Percentiles rank a stretch among this genome's conserved stretches.
These are phyloP conservation scores for Lolium multiflorum DNA, from an alignment of 176 grass and related monocot species.

Conservation along the genomic window DNA sequence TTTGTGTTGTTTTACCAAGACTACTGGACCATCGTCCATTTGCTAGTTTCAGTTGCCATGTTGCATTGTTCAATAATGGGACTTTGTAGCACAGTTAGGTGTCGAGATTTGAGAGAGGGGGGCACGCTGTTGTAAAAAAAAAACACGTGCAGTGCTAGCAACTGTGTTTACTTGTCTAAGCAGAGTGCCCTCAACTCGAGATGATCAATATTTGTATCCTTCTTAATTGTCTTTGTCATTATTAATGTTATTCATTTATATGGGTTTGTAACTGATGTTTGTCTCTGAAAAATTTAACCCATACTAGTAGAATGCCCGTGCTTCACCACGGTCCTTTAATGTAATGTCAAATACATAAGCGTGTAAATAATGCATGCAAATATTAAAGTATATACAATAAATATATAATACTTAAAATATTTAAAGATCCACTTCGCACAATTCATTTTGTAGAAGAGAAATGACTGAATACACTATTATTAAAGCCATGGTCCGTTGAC, in stretches of 20 bases:
- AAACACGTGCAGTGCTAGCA: not conserved
- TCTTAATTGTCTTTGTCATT: not conserved
- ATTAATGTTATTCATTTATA: not conserved
- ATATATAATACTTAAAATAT: too few relatives aligned
- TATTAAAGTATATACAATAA: too few relatives aligned
- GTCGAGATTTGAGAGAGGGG: not conserved
- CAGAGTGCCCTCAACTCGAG: not conserved
- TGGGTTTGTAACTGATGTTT: not conserved
- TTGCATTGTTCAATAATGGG: conserved; percentile 19
- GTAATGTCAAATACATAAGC: too few relatives aligned
- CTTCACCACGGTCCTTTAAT: too few relatives aligned
- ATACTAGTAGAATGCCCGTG: not conserved
- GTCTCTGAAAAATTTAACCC: not conserved
- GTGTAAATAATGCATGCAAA: too few relatives aligned
- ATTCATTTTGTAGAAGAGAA: too few relatives aligned
- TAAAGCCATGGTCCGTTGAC: too few relatives aligned
- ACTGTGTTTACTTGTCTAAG: not conserved
- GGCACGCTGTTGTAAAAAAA: not conserved
- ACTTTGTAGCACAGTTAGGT: not conserved
- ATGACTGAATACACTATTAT: too few relatives aligned
- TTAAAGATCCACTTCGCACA: too few relatives aligned
- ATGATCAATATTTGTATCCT: not conserved
- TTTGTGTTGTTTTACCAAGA: not conserved
- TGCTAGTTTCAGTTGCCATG: not conserved
- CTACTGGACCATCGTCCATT: not conserved